Conservation (phyloP, 2,329 filamentous ascomycete genomes). For the Fusarium burgessii region DNA sequence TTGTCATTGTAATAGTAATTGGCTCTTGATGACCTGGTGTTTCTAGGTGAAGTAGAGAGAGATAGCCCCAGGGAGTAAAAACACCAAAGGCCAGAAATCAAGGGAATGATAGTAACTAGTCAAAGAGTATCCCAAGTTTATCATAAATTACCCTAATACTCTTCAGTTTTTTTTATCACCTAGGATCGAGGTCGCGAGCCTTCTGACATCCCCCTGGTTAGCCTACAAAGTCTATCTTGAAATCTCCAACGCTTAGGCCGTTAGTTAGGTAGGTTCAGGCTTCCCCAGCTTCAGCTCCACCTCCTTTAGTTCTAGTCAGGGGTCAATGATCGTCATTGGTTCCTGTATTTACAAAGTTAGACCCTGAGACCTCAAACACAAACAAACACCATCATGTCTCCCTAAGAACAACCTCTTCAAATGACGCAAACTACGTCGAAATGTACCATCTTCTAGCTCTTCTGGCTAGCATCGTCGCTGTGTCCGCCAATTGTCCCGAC, state of each 20-base stretch:
- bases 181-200: too few species aligned
- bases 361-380: background rate
- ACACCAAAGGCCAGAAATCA: too few species aligned
- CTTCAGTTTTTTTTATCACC: too few species aligned
- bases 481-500: slow-evolving; percentile 50
- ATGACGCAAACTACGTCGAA: slow-evolving; percentile 13
- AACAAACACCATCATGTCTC: slow-evolving; percentile 15
- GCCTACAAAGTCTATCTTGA: background rate
- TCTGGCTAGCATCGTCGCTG: slow-evolving; percentile 32
- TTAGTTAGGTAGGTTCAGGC: background rate
- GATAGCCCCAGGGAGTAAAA: too few species aligned
- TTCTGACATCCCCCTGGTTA: background rate
- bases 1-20: background rate
- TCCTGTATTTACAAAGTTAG: background rate
- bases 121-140: too few species aligned
- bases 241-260: background rate
- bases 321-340: slow-evolving; percentile 8
- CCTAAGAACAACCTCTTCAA: slow-evolving; percentile 5
- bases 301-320: slow-evolving; percentile 18
- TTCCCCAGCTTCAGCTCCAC: slow-evolving; percentile 19
- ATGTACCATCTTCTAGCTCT: slow-evolving; percentile 17
- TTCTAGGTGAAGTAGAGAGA: too few species aligned
- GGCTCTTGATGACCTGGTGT: background rate
- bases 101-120: too few species aligned
- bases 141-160: too few species aligned